Percentiles rank a stretch among this genome's conserved stretches.
phyloP scores from a whole-genome alignment of 805 yeast species.

The Cyberlindnera japonica region DNA sequence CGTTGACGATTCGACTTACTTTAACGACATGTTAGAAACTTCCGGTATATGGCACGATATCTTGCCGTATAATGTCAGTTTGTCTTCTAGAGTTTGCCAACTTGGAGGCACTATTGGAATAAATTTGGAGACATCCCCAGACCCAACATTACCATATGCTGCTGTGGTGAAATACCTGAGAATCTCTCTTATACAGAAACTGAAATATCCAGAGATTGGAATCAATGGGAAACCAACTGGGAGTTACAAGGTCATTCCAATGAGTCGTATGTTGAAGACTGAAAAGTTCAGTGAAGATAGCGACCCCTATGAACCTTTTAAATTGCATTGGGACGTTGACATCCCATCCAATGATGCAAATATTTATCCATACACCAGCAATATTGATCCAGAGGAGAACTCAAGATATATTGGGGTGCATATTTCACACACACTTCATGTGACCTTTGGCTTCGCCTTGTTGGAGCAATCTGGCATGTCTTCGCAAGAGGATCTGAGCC shows the following conservation, averaged over 20 bases:
- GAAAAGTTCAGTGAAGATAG: background rate
- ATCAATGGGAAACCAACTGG: conserved; percentile 1
- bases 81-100: conserved; percentile 17
- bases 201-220: conserved; percentile 13
- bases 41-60: conserved; percentile 19
- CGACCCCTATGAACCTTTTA: conserved; percentile 11
- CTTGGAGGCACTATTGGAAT: conserved; percentile 14
- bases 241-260: background rate
- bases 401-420: conserved; percentile 1
- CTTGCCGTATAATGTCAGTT: conserved; percentile 15
- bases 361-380: conserved; percentile 20
- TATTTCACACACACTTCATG: conserved; percentile 14
- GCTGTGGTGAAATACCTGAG: conserved; percentile 15
- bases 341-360: conserved; percentile 10
- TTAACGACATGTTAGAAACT: conserved; percentile 11
- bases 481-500: background rate
- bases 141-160: background rate
- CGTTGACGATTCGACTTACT: conserved; percentile 11
- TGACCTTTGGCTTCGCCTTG: conserved; percentile 13
- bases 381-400: conserved; percentile 4
- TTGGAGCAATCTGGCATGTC: background rate
- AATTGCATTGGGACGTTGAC: conserved; percentile 7
- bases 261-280: background rate
- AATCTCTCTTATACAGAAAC: conserved; percentile 16
- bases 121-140: conserved; percentile 10